Conservation (phyloP, 345 rosid species). For the Eucalyptus dawsonii region DNA sequence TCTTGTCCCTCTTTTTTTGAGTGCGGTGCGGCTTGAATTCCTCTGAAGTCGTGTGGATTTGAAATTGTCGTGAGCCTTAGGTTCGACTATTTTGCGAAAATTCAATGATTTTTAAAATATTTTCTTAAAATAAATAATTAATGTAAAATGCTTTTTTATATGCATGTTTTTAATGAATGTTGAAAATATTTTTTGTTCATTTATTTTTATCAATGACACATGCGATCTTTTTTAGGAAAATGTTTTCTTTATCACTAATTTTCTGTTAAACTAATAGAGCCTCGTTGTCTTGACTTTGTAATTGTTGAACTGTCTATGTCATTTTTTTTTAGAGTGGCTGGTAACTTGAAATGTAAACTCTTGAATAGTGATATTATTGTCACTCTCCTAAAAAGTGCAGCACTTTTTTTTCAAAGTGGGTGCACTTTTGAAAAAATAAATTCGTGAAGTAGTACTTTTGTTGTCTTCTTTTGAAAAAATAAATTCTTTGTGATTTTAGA, state of each 20-base stretch:
- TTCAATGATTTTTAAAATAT: not conserved
- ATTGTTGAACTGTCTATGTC: fast-evolving
- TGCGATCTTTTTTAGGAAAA: fast-evolving
- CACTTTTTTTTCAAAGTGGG: not conserved
- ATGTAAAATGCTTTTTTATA: fast-evolving
- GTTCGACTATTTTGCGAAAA: not conserved
- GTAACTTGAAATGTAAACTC: not conserved
- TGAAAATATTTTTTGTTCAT: fast-evolving
- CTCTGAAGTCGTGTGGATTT: not conserved
- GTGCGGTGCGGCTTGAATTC: not conserved
- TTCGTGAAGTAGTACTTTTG: fast-evolving
- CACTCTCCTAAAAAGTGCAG: not conserved
- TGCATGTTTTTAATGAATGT: too few species aligned
- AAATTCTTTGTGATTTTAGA: not conserved
- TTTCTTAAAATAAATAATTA: not conserved
- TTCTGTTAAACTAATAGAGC: not conserved
- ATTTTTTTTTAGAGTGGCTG: not conserved
- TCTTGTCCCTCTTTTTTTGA: not conserved
- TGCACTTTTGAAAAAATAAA: not conserved
- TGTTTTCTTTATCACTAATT: not conserved
- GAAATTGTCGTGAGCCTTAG: not conserved
- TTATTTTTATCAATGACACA: not conserved
- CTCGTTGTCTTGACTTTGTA: fast-evolving
- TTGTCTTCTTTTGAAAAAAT: not conserved
- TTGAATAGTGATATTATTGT: not conserved